These are phyloP conservation scores for Haematococcus lacustris DNA, from an alignment of 139 green algal genomes.

Conservation along the genomic window DNA sequence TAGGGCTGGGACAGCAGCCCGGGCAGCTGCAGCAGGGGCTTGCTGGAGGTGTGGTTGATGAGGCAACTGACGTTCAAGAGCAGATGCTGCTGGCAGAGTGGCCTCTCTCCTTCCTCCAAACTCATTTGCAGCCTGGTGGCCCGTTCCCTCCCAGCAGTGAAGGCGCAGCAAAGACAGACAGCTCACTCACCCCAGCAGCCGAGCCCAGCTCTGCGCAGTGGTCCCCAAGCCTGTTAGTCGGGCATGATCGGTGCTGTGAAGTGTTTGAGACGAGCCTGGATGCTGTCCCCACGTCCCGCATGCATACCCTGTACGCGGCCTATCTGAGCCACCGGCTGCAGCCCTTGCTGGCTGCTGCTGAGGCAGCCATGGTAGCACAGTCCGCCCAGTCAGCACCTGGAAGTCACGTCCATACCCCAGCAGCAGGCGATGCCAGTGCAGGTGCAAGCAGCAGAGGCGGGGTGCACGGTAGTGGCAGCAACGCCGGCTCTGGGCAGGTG, in stretches of 20 bases:
- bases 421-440: background rate
- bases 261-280: slow-evolving; percentile 22
- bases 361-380: background rate
- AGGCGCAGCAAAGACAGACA: too few relatives aligned
- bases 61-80: background rate
- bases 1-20: background rate
- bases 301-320: slow-evolving; percentile 27
- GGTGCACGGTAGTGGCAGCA: background rate
- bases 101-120: background rate
- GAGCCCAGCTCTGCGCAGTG: too few relatives aligned
- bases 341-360: background rate
- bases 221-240: too few relatives aligned
- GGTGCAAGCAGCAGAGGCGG: background rate
- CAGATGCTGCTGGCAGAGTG: too few relatives aligned
- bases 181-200: too few relatives aligned
- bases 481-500: background rate
- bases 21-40: background rate
- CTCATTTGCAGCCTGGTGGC: background rate
- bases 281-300: slow-evolving; percentile 2
- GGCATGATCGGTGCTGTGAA: slow-evolving; percentile 2
- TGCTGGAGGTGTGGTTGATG: background rate
- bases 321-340: slow-evolving; percentile 35
- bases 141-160: too few relatives aligned
- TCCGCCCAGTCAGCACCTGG: background rate
- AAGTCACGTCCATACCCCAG: background rate